Evolutionary conservation across 176 grass and related monocot genomes (phyloP).

Genomic region (maize (Zea mays)): Zm-B73-REFERENCE-NAM-5.0 NC_050103.1:170159001-170159500

Average conservation of each 20-base stretch:
- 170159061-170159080: conserved; percentile 47
- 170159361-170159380: neutral
- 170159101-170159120: conserved; percentile 59
- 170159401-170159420: neutral
- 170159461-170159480: no score
- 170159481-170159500: no score
- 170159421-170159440: no score
- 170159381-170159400: neutral
- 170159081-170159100: conserved; percentile 49
- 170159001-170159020: conserved; percentile 50
- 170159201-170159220: conserved; percentile 52
- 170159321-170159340: conserved; percentile 21
- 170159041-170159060: conserved; percentile 46
- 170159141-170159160: conserved; percentile 53
- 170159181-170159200: conserved; percentile 49
- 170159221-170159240: conserved; percentile 36
- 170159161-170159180: conserved; percentile 47
- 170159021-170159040: conserved; percentile 56
- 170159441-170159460: no score
- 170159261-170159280: conserved; percentile 51
- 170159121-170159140: conserved; percentile 50
- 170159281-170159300: conserved; percentile 51
- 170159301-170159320: neutral
- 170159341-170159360: neutral
- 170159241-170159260: conserved; percentile 62